Conservation (phyloP, 164 flowering plant genomes). For the Nymphaea colorata region DNA sequence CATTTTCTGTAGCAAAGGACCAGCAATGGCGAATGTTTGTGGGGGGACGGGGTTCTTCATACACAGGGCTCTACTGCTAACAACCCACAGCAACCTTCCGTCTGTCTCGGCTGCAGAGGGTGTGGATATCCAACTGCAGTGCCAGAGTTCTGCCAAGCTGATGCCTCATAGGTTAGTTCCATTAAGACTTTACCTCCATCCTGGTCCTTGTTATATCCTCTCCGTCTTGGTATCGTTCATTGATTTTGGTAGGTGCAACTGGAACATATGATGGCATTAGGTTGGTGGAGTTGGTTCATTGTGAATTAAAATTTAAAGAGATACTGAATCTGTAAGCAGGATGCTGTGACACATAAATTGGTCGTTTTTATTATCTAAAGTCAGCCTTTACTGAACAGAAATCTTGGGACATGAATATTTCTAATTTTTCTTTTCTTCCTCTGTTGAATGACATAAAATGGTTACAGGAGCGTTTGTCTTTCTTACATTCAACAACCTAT, state of each 20-base stretch:
- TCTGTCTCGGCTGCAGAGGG: constrained; percentile 64
- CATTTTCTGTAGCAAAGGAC: constrained; percentile 51
- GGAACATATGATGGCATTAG: background rate
- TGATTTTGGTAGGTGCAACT: background rate
- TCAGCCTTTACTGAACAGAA: too few relatives aligned
- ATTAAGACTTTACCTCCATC: background rate
- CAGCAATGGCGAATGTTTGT: constrained; percentile 55
- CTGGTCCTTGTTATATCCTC: background rate
- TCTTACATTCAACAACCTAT: too few relatives aligned
- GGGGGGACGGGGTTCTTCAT: constrained; percentile 55
- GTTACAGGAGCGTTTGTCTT: too few relatives aligned
- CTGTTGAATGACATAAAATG: too few relatives aligned
- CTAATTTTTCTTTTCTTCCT: too few relatives aligned
- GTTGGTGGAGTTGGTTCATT: background rate
- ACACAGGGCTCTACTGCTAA: constrained; percentile 67
- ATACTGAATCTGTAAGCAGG: too few relatives aligned
- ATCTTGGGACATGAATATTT: too few relatives aligned
- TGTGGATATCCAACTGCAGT: constrained; percentile 71
- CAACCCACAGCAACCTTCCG: constrained; percentile 74
- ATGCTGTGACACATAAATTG: too few relatives aligned
- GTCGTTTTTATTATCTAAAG: too few relatives aligned
- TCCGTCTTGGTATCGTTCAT: background rate
- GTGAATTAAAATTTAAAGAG: too few relatives aligned
- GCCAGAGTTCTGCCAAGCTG: constrained; percentile 50
- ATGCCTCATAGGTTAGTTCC: constrained; percentile 67